These are phyloP conservation scores for Nicotiana sylvestris DNA, from an alignment of 257 asterid genomes.

Conservation along the genomic window DNA sequence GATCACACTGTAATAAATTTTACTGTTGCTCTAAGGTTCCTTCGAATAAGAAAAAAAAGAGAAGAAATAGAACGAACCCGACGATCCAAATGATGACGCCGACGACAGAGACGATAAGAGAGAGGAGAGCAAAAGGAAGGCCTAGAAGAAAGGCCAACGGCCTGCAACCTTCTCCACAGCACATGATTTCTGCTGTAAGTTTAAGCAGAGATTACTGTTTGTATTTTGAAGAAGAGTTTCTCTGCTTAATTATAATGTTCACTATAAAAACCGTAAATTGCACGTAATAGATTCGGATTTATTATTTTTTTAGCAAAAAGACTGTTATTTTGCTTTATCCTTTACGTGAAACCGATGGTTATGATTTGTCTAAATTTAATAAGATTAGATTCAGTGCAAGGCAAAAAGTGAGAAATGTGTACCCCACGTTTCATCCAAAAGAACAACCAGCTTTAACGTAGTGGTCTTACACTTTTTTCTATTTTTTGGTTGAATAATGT, in stretches of 20 bases:
- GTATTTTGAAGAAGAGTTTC: background rate
- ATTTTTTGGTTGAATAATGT: background rate
- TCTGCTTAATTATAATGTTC: no score
- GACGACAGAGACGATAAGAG: conserved; percentile 47
- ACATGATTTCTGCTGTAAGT: conserved; percentile 20
- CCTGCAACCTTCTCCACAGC: conserved; percentile 45
- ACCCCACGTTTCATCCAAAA: background rate
- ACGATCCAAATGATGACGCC: conserved; percentile 53
- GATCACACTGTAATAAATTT: no score
- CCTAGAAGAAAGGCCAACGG: conserved; percentile 60
- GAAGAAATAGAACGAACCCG: conserved; percentile 29
- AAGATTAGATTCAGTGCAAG: background rate
- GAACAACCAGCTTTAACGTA: background rate
- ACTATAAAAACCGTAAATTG: background rate
- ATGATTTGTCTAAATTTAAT: background rate
- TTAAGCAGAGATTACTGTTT: background rate
- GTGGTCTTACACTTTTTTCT: background rate
- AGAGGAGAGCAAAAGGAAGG: conserved; percentile 54
- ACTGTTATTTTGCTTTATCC: background rate
- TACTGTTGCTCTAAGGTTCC: no score
- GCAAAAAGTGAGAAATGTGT: background rate
- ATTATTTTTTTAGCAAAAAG: background rate
- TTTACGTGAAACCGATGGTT: background rate
- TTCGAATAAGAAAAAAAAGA: background rate
- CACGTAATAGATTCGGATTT: conserved; percentile 1